Evolutionary conservation across 441 rosid genomes (phyloP), one percentile per base, ranked within the genome.

Genomic region (Biscutella laevigata): DNA sequence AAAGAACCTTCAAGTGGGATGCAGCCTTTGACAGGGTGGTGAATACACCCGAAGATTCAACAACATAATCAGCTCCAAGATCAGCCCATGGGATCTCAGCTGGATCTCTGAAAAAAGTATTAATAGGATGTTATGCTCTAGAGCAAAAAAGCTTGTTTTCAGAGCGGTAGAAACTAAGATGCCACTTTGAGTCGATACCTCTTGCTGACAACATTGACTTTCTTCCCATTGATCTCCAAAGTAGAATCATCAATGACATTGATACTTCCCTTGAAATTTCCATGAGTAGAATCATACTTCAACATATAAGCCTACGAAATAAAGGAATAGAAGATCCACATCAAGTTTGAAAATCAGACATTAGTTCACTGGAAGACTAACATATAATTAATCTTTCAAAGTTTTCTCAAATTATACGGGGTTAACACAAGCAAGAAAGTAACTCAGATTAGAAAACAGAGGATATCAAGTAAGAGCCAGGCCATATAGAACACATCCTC

Each of bases 1-100:
- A 48, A 38, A 24, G 10, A 25, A 87, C 99, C 95, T 86, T 92
- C 49, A 79, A 61, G 71, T 92, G 99, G 49, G 87, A 64, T 16
- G 87, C 76, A 47, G 99, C 99, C 78, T 88, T 88, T 13, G 62
- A 84, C 32, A 81, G 28, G 54, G 95, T 84, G 26, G 97, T 88
- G 74, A 92, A 92, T 52, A 79, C 81, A 15, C 97, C 99, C 17
- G 99, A 92, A 43, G 97, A 86, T 72, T 92, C 99, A 59, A 92
- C 85, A 50, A 92, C 95, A 53, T 77, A 88, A 16, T 86, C 95
- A 15, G 82, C 95, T 47, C 95, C 94, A 70, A 40, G 77, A 65
- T 86, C 84, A 68, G 95, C 97, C 99, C 99, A 88, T 30, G 99
- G 95, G 62, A 92, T 88, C 66, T 92, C 95, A 49, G 84, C 77